phyloP scores from a whole-genome alignment of 768 basidiomycete genomes.

The Mycena metata region DNA sequence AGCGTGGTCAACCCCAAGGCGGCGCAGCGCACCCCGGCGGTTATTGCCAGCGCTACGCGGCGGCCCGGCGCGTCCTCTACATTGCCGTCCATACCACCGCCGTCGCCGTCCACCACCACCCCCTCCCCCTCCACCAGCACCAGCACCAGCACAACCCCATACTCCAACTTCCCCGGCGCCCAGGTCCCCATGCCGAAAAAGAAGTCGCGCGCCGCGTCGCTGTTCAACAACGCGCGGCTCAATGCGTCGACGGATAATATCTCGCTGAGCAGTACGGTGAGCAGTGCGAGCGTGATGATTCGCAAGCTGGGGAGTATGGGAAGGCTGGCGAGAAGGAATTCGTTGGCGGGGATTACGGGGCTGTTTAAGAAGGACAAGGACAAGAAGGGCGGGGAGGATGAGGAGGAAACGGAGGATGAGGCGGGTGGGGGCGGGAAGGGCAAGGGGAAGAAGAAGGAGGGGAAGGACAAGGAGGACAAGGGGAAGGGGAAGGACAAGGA shows the following conservation, averaged over 20 bases:
- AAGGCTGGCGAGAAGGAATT: conserved; percentile 89
- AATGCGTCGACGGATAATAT: conserved; percentile 96
- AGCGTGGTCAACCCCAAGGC: conserved; percentile 36
- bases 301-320: conserved; percentile 94
- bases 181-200: conserved; percentile 63
- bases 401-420: conserved; percentile 58
- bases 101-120: conserved; percentile 8
- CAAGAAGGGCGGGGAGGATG: conserved; percentile 65
- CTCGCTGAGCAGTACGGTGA: conserved; percentile 93
- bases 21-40: conserved; percentile 47
- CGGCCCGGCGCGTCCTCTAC: too few relatives aligned
- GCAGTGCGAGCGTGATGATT: conserved; percentile 95
- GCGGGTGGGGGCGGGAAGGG: conserved; percentile 59
- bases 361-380: conserved; percentile 77
- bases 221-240: conserved; percentile 93
- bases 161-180: conserved; percentile 19
- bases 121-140: conserved; percentile 14
- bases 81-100: conserved; percentile 45
- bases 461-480: conserved; percentile 78
- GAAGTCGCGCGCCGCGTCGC: conserved; percentile 74
- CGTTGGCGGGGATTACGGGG: conserved; percentile 90
- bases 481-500: conserved; percentile 56
- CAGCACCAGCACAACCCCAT: background rate
- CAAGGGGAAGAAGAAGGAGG: conserved; percentile 66
- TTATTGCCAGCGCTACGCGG: conserved; percentile 47